Conservation (phyloP, 192 early-diverging fungal species). For the Globomyces pollinis-pini region DNA sequence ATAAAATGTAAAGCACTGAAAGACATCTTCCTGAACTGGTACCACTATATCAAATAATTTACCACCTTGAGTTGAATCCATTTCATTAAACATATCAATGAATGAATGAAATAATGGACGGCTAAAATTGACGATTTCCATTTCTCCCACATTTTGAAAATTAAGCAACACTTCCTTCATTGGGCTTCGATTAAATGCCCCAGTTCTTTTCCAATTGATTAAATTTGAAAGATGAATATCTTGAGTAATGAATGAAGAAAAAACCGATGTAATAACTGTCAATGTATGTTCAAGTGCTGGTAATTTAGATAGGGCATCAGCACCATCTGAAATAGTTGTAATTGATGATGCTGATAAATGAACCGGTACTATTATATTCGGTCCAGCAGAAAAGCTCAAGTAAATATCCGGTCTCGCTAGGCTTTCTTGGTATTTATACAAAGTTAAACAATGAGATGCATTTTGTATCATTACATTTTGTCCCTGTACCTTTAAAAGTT, state of each 20-base stretch:
- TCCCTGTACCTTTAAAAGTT: no score
- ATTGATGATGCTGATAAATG: conserved; percentile 11
- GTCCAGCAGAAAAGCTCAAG: conserved; percentile 29
- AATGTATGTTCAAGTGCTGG: conserved; percentile 39
- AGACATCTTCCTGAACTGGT: background rate
- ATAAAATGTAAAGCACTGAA: background rate
- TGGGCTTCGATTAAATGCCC: conserved; percentile 14
- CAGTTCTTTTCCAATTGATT: conserved; percentile 50
- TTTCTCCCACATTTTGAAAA: conserved; percentile 38
- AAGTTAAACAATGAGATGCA: conserved; percentile 42
- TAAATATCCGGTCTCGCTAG: conserved; percentile 35
- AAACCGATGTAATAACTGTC: conserved; percentile 47
- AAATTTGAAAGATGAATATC: conserved; percentile 54
- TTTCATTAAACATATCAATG: background rate
- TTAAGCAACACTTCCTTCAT: conserved; percentile 29
- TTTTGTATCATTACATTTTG: conserved; percentile 51
- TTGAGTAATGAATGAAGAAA: conserved; percentile 61
- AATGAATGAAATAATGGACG: conserved; percentile 37
- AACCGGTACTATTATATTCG: conserved; percentile 10
- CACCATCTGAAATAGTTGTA: conserved; percentile 11
- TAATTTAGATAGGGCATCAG: conserved; percentile 20
- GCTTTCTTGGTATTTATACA: conserved; percentile 58
- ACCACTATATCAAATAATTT: background rate
- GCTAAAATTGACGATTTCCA: conserved; percentile 66
- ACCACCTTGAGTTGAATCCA: background rate